Evolutionary conservation across 1,284 basidiomycete species (phyloP).

Genomic region (Papiliotrema laurentii): DNA sequence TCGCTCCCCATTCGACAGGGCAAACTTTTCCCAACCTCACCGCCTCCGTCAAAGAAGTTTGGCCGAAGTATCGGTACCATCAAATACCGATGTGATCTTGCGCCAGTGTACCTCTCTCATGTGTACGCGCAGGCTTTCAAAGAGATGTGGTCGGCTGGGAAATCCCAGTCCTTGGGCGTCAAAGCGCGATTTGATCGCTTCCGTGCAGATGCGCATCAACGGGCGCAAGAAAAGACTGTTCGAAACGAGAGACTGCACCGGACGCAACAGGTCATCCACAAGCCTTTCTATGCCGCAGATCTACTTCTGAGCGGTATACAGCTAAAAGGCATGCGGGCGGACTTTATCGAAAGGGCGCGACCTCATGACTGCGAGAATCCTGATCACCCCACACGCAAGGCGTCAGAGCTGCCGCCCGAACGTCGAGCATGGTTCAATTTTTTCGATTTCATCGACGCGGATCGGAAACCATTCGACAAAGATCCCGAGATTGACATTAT

Average conservation of each 20-base stretch:
- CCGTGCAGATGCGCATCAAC: constrained; percentile 87
- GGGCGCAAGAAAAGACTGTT: constrained; percentile 66
- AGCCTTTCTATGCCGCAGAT: constrained; percentile 90
- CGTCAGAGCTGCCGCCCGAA: constrained; percentile 25
- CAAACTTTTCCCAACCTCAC: constrained; percentile 65
- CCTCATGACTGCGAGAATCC: constrained; percentile 49
- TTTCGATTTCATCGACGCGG: constrained; percentile 79
- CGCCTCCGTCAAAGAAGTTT: constrained; percentile 79
- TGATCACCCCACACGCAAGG: constrained; percentile 11
- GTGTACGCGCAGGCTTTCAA: constrained; percentile 75
- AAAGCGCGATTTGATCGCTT: constrained; percentile 79
- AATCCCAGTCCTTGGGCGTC: constrained; percentile 65
- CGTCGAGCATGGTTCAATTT: constrained; percentile 66
- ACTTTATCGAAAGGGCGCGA: constrained; percentile 60
- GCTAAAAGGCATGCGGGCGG: constrained; percentile 71
- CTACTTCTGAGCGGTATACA: constrained; percentile 74
- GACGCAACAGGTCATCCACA: constrained; percentile 53
- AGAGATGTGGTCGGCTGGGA: constrained; percentile 71
- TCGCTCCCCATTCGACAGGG: constrained; percentile 86
- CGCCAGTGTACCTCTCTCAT: constrained; percentile 79
- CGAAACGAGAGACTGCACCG: constrained; percentile 19
- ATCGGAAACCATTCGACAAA: constrained; percentile 57
- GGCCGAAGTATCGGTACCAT: constrained; percentile 83
- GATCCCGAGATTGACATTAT: constrained; percentile 65
- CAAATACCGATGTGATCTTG: constrained; percentile 81